phyloP scores from a whole-genome alignment of 2,329 filamentous ascomycete genomes.

The Neofusicoccum cordaticola region DNA sequence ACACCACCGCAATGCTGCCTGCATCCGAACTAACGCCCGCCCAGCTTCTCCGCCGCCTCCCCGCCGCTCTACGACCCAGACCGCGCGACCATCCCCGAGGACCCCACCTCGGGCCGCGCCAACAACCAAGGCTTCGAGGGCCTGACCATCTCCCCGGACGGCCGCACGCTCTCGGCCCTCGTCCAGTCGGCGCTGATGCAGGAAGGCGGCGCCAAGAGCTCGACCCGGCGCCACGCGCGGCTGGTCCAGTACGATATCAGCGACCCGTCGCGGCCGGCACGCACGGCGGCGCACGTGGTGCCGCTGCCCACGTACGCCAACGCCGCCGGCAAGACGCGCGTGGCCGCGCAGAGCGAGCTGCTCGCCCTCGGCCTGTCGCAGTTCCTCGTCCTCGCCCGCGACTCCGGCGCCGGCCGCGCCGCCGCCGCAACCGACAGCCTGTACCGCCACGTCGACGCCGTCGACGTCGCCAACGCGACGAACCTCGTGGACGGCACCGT shows the following conservation, averaged over 20 bases:
- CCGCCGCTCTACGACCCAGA: constrained; percentile 59
- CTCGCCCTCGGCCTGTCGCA: constrained; percentile 61
- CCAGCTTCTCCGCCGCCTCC: constrained; percentile 61
- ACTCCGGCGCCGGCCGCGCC: constrained; percentile 60
- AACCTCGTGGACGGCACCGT: constrained; percentile 54
- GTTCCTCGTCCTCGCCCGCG: constrained; percentile 66
- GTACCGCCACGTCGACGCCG: constrained; percentile 68
- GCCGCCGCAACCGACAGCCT: constrained; percentile 52
- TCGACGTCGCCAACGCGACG: constrained; percentile 62
- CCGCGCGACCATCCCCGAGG: constrained; percentile 50
- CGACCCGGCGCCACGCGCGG: constrained; percentile 57
- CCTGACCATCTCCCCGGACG: constrained; percentile 61
- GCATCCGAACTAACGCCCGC: neutral
- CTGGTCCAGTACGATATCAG: constrained; percentile 64
- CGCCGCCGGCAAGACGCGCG: constrained; percentile 48
- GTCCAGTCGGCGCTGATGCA: constrained; percentile 61
- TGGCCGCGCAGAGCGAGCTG: constrained; percentile 68
- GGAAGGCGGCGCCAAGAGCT: constrained; percentile 54
- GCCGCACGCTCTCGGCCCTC: constrained; percentile 62
- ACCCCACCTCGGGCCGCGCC: constrained; percentile 60
- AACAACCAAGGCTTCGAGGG: constrained; percentile 79
- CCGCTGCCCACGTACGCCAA: constrained; percentile 59
- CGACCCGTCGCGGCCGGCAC: constrained; percentile 36
- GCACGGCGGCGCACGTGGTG: constrained; percentile 64
- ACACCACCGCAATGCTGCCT: neutral